Percentiles rank a stretch among this genome's conserved stretches.
phyloP scores from a whole-genome alignment of 495 filamentous ascomycete genomes.

The Chaetomidium leptoderma region DNA sequence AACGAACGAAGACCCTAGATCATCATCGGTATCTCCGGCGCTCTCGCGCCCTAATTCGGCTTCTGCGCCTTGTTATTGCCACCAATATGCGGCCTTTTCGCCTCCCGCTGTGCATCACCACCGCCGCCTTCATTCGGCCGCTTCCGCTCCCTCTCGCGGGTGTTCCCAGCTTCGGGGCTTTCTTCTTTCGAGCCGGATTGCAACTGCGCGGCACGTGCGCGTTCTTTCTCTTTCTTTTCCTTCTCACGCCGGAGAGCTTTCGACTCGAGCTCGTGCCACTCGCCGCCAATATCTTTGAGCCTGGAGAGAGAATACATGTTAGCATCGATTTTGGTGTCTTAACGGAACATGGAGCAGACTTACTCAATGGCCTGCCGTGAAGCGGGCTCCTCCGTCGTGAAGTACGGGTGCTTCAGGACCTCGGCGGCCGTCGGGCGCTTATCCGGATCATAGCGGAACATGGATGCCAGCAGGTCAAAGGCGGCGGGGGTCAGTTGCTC shows the following conservation, averaged over 20 bases:
- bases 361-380: constrained; percentile 80
- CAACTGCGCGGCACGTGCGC: constrained; percentile 49
- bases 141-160: constrained; percentile 48
- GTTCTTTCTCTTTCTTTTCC: constrained; percentile 74
- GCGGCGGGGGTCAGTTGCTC: constrained; percentile 68
- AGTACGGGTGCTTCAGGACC: constrained; percentile 87
- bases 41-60: neutral
- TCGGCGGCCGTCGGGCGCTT: constrained; percentile 81
- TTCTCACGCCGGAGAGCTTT: constrained; percentile 91
- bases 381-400: constrained; percentile 72
- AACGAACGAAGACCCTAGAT: too few relatives aligned
- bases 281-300: constrained; percentile 77
- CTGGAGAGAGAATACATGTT: constrained; percentile 39
- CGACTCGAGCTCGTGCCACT: constrained; percentile 99
- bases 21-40: neutral
- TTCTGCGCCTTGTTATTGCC: constrained; percentile 8
- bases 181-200: constrained; percentile 37
- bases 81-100: constrained; percentile 44
- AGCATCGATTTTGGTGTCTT: constrained; percentile 18
- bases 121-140: constrained; percentile 37
- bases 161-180: constrained; percentile 20
- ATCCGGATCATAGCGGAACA: constrained; percentile 84
- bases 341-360: constrained; percentile 35
- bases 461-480: constrained; percentile 71
- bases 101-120: constrained; percentile 33